Percentiles rank a stretch among this genome's conserved stretches.
These are phyloP conservation scores for Prunus yedoensis DNA, from an alignment of 331 rosid species.

Conservation along the genomic window DNA sequence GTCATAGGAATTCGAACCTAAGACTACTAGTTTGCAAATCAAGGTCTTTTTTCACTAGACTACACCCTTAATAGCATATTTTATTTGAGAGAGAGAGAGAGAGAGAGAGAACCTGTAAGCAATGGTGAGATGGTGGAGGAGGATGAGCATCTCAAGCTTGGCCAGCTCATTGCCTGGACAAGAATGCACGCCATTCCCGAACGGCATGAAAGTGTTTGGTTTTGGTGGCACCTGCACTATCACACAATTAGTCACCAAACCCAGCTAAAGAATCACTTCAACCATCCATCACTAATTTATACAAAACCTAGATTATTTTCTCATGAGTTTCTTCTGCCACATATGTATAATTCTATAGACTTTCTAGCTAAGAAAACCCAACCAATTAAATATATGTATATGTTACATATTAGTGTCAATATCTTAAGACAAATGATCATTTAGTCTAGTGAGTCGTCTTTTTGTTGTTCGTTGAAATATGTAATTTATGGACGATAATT, in stretches of 20 bases:
- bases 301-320: not conserved
- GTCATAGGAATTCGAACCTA: no score
- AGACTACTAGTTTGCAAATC: no score
- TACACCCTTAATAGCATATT: no score
- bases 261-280: not conserved
- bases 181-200: slow-evolving; percentile 89
- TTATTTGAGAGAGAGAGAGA: not conserved
- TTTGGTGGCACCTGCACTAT: slow-evolving; percentile 74
- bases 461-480: no score
- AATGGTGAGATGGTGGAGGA: slow-evolving; percentile 82
- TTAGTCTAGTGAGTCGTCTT: no score
- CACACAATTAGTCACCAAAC: slow-evolving; percentile 26
- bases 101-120: slow-evolving; percentile 50
- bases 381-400: no score
- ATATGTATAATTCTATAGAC: not conserved
- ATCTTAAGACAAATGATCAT: no score
- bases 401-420: no score
- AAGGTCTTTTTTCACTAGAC: rapidly evolving
- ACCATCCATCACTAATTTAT: not conserved
- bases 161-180: slow-evolving; percentile 98
- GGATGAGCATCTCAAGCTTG: slow-evolving; percentile 80
- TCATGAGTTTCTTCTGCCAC: not conserved
- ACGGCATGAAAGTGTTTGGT: slow-evolving; percentile 89
- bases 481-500: no score
- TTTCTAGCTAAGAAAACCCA: no score